These are phyloP conservation scores for Lecanicillium sp. DNA, from an alignment of 2,329 filamentous ascomycete species.

Conservation along the genomic window DNA sequence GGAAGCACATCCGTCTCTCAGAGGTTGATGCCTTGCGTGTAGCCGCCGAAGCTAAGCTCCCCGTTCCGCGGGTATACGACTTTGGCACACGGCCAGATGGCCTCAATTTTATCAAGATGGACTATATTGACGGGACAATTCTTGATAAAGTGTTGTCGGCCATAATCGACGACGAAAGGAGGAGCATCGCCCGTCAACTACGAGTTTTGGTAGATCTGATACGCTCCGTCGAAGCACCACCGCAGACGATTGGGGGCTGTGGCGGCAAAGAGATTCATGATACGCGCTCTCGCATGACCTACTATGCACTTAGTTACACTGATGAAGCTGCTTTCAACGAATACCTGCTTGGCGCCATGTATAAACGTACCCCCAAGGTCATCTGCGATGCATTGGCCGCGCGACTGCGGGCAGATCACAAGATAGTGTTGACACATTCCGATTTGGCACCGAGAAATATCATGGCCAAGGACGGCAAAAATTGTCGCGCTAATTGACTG, in stretches of 20 bases:
- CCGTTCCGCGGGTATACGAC: conserved; percentile 14
- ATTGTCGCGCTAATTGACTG: conserved; percentile 34
- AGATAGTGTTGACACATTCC: conserved; percentile 39
- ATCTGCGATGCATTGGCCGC: conserved; percentile 15
- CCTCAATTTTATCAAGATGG: conserved; percentile 15
- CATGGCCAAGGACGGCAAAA: conserved; percentile 25
- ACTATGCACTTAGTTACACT: conserved; percentile 13
- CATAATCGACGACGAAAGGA: conserved; percentile 15
- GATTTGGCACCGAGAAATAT: conserved; percentile 40
- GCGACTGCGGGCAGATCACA: conserved; percentile 17
- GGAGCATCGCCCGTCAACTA: conserved; percentile 16
- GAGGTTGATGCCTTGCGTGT: conserved; percentile 19
- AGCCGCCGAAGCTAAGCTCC: conserved; percentile 12
- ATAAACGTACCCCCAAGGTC: conserved; percentile 9
- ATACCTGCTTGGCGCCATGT: conserved; percentile 14
- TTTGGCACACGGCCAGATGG: conserved; percentile 5
- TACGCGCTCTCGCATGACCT: conserved; percentile 13
- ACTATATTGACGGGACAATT: conserved; percentile 15
- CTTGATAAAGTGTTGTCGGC: conserved; percentile 18
- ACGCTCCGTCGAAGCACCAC: conserved; percentile 15
- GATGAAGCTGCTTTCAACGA: conserved; percentile 18
- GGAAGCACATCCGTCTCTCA: conserved; percentile 13
- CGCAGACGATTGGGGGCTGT: conserved; percentile 16
- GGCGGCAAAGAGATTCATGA: conserved; percentile 19
- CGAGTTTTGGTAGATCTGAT: conserved; percentile 16